Conservation (phyloP, 1,284 basidiomycete species). For the Fomitopsis betulina region DNA sequence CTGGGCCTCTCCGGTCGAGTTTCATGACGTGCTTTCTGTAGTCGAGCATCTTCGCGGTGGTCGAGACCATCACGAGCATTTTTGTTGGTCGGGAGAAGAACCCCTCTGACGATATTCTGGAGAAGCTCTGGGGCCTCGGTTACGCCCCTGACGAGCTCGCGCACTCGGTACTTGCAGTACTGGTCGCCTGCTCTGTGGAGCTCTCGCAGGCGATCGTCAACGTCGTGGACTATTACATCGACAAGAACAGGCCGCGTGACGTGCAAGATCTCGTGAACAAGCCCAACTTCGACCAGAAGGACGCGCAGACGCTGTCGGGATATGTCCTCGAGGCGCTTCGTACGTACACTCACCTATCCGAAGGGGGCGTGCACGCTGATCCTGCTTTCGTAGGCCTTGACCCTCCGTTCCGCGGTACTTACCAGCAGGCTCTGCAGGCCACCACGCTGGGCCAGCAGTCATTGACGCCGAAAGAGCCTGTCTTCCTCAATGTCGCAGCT, state of each 20-base stretch:
- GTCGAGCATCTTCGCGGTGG: conserved; percentile 46
- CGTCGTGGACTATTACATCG: conserved; percentile 57
- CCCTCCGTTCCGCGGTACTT: conserved; percentile 42
- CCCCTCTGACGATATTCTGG: conserved; percentile 47
- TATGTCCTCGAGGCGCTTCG: conserved; percentile 66
- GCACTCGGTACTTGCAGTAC: conserved; percentile 66
- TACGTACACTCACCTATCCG: conserved; percentile 30
- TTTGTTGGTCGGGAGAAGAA: conserved; percentile 42
- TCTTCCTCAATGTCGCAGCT: conserved; percentile 57
- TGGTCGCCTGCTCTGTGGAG: conserved; percentile 65
- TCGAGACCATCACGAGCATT: conserved; percentile 43
- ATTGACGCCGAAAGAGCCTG: conserved; percentile 41
- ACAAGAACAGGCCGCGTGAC: conserved; percentile 38
- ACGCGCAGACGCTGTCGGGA: conserved; percentile 37
- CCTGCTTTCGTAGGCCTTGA: conserved; percentile 36
- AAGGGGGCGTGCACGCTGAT: neutral
- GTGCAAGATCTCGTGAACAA: conserved; percentile 26
- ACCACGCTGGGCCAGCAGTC: conserved; percentile 36
- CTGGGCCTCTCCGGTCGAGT: conserved; percentile 25
- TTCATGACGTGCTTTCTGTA: conserved; percentile 20
- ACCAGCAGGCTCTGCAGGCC: conserved; percentile 45
- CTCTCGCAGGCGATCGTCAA: conserved; percentile 54
- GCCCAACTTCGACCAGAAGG: conserved; percentile 34
- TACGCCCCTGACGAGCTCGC: conserved; percentile 54
- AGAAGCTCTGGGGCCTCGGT: conserved; percentile 51